Percentiles rank a stretch among this genome's conserved stretches.
Evolutionary conservation across 257 asterid species (phyloP).

Genomic region (Penstemon eatonii): DNA sequence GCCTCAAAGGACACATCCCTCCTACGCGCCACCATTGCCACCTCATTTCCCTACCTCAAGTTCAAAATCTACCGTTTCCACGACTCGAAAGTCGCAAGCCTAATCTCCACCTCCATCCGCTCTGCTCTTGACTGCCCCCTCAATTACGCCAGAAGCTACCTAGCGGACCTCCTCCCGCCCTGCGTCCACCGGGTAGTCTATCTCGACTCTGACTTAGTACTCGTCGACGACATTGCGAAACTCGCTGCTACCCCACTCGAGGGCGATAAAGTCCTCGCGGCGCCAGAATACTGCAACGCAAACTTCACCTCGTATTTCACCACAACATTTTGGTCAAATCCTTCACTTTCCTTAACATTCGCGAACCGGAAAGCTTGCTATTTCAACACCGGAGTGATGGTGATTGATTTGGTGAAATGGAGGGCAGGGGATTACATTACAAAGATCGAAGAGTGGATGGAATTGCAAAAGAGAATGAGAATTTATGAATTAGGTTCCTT

Average conservation of each 20-base stretch:
- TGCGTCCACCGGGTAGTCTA: conserved; percentile 79
- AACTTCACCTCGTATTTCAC: conserved; percentile 89
- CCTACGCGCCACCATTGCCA: conserved; percentile 48
- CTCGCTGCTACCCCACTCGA: conserved; percentile 58
- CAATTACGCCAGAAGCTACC: conserved; percentile 87
- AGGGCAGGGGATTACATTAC: conserved; percentile 68
- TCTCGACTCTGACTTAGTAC: conserved; percentile 79
- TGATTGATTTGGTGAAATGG: conserved; percentile 81
- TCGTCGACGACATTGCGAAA: conserved; percentile 81
- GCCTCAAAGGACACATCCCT: conserved; percentile 50
- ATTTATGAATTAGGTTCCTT: conserved; percentile 80
- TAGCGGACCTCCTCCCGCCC: conserved; percentile 65
- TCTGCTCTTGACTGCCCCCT: conserved; percentile 93
- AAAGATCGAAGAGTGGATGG: conserved; percentile 95
- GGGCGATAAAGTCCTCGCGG: conserved; percentile 63
- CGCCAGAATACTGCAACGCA: conserved; percentile 94
- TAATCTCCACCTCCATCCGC: conserved; percentile 91
- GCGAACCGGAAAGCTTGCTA: conserved; percentile 74
- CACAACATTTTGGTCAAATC: conserved; percentile 86
- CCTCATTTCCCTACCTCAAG: conserved; percentile 73
- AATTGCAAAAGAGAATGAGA: conserved; percentile 80
- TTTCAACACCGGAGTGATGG: conserved; percentile 96
- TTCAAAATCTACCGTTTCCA: conserved; percentile 61
- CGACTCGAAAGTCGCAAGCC: conserved; percentile 57
- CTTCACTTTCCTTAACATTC: conserved; percentile 71